Conservation (phyloP, 805 yeast species). For the Candida sanyiensis region DNA sequence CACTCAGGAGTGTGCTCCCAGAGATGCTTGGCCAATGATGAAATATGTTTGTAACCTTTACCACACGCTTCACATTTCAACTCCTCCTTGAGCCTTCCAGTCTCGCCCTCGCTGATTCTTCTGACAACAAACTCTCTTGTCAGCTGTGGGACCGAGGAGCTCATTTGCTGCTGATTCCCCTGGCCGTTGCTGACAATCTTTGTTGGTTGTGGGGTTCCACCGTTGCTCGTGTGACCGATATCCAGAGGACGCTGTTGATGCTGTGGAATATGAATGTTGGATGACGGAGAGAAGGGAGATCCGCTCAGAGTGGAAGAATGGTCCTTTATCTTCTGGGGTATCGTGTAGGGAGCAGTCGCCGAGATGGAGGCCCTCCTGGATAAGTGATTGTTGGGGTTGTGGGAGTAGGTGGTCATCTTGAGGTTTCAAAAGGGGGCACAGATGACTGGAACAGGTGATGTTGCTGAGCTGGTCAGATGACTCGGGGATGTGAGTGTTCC, state of each 20-base stretch:
- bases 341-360: conserved; percentile 33
- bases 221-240: conserved; percentile 6
- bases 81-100: conserved; percentile 79
- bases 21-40: conserved; percentile 79
- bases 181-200: conserved; percentile 10
- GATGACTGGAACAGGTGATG: no score
- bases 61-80: conserved; percentile 88
- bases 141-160: conserved; percentile 35
- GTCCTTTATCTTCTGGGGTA: conserved; percentile 23
- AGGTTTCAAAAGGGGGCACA: no score
- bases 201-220: conserved; percentile 5
- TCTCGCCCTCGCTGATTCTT: conserved; percentile 79
- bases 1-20: conserved; percentile 97
- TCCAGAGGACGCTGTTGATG: conserved; percentile 9
- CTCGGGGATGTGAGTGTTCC: no score
- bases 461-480: no score
- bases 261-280: conserved; percentile 16
- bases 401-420: conserved; percentile 13
- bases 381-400: conserved; percentile 19
- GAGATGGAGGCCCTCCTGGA: conserved; percentile 32
- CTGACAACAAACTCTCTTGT: conserved; percentile 72
- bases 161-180: conserved; percentile 13
- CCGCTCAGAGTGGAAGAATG: conserved; percentile 1
- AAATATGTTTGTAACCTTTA: conserved; percentile 83
- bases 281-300: conserved; percentile 22